Conservation (phyloP, 2,329 filamentous ascomycete species). For the Cladosporium austrohemisphaericum region DNA sequence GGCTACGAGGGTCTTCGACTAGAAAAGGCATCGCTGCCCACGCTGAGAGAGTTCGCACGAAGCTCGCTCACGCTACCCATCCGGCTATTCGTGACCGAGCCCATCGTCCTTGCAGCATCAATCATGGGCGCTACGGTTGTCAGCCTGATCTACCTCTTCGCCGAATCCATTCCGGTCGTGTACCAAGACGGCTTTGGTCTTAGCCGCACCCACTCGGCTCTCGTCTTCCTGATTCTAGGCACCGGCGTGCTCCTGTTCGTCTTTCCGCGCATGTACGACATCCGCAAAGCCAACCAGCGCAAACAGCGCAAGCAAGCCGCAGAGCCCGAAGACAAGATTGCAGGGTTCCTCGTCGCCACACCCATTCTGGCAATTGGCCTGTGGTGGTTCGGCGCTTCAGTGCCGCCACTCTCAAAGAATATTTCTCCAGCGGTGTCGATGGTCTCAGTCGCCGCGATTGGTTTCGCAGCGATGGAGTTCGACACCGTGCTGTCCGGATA, state of each 20-base stretch:
- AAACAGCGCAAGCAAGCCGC: conserved; percentile 19
- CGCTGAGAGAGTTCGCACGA: conserved; percentile 36
- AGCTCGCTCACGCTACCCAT: conserved; percentile 40
- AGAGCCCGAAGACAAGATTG: conserved; percentile 47
- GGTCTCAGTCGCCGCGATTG: conserved; percentile 38
- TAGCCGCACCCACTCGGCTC: conserved; percentile 42
- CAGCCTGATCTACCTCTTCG: conserved; percentile 49
- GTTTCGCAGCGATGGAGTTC: conserved; percentile 49
- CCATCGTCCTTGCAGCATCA: conserved; percentile 44
- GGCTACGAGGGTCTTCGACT: conserved; percentile 26
- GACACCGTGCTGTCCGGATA: conserved; percentile 42
- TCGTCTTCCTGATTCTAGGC: conserved; percentile 59
- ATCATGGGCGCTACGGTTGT: conserved; percentile 44
- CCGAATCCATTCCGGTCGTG: conserved; percentile 41
- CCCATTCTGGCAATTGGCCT: conserved; percentile 44
- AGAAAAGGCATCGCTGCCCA: conserved; percentile 39
- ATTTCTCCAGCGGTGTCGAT: conserved; percentile 24
- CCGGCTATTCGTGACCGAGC: conserved; percentile 45
- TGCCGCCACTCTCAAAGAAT: conserved; percentile 39
- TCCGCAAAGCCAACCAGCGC: conserved; percentile 30
- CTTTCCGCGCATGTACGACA: conserved; percentile 43
- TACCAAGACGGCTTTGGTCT: conserved; percentile 36
- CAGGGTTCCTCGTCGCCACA: conserved; percentile 45
- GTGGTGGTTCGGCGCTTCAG: conserved; percentile 47
- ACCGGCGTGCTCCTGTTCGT: conserved; percentile 46